Percentiles rank a stretch among this genome's conserved stretches.
These are phyloP conservation scores for Boehmeria nivea DNA, from an alignment of 306 rosid genomes.

Conservation along the genomic window DNA sequence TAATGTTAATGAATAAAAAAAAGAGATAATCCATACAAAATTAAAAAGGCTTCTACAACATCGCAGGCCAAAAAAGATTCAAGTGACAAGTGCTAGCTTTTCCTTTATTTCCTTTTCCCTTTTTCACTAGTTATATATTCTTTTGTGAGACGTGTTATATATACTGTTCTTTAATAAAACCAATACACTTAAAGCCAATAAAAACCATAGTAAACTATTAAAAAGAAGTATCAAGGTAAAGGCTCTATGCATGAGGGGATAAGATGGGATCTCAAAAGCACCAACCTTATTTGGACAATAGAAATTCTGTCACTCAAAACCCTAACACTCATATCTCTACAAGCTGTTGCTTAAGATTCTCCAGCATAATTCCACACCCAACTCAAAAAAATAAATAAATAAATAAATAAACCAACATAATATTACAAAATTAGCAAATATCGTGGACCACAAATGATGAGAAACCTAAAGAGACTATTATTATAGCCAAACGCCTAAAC, in stretches of 20 bases:
- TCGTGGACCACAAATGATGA: no score
- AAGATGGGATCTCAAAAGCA: conserved; percentile 62
- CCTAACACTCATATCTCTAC: conserved; percentile 45
- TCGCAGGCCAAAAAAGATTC: conserved; percentile 26
- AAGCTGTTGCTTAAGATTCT: conserved; percentile 28
- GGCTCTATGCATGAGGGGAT: no score
- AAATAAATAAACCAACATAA: no score
- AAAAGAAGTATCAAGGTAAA: conserved; percentile 11
- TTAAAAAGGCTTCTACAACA: background rate
- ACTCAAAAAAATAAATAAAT: no score
- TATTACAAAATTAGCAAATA: background rate
- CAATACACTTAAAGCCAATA: conserved; percentile 11
- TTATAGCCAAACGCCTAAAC: no score
- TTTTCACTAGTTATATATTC: conserved; percentile 6
- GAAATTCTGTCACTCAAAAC: conserved; percentile 58
- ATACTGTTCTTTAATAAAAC: conserved; percentile 24
- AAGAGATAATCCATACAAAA: background rate
- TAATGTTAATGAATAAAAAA: conserved; percentile 2
- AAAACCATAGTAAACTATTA: conserved; percentile 7
- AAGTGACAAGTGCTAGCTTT: conserved; percentile 8
- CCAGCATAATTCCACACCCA: background rate
- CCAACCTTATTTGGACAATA: conserved; percentile 31
- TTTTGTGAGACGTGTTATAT: no score
- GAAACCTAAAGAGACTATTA: no score
- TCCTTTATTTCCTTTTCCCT: conserved; percentile 6